Evolutionary conservation across 2,329 filamentous ascomycete species (phyloP), one percentile per base, ranked within the genome.

Genomic region (Neonectria sp.): DNA sequence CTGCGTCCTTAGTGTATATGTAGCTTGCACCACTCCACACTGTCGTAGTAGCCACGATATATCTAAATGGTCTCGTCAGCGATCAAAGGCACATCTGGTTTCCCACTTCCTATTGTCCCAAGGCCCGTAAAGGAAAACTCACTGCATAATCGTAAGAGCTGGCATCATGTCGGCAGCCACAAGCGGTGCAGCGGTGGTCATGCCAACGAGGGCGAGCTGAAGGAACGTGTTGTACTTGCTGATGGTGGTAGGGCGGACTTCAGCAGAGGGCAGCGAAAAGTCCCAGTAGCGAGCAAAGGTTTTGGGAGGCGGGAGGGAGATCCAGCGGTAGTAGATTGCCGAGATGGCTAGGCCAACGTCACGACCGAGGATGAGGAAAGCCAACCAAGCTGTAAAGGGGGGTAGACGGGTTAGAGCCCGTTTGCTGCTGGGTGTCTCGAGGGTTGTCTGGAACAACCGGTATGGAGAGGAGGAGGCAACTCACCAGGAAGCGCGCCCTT

Each of bases 261-360:
- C 93, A 3, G 94, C 94, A 45, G 91, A 93, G 2, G 94, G 96
- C 15, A 99, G 87, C 3, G 93, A 95, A 78, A 99, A 98, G 82
- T 99, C 96, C 96, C 96, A 99, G 82, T 98, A 99, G 21, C 96
- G 87, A 21, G 88, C 83, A 81, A 98, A 93, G 0, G 96, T 98
- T 83, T 98, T 98, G 2, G 96, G 96, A 0, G 93, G 91, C 0
- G 96, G 96, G 6, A 99, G 87, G 2, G 94, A 97, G 72, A 98
- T 97, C 89, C 94, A 98, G 70, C 96, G 92, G 81, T 96, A 98
- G 84, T 98, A 98, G 73, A 99, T 91, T 27, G 96, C 96, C 2
- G 95, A 90, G 25, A 97, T 86, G 29, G 89, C 95, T 5, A 99
- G 88, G 24, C 91, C 93, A 48, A 93, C 89, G 76, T 99, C 96